Evolutionary conservation across 139 green algal species (phyloP).

Genomic region (Chlorella sp.): DNA sequence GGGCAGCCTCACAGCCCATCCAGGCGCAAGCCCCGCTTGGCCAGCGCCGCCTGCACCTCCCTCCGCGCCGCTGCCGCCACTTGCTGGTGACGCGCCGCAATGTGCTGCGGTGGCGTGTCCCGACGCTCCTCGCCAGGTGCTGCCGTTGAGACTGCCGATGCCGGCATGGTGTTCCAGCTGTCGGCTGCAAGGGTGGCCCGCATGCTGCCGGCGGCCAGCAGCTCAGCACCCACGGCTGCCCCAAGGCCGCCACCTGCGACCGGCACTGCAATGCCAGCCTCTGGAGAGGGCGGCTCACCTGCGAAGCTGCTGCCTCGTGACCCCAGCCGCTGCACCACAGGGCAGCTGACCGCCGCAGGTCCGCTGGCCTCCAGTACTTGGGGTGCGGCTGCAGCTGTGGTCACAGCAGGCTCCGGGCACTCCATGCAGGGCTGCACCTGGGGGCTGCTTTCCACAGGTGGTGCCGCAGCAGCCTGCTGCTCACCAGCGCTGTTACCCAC

Average conservation of each 20-base stretch:
- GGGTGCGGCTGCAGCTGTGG: no score
- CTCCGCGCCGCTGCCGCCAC: neutral
- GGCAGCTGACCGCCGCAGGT: neutral
- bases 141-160: neutral
- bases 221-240: neutral
- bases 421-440: no score
- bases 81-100: conserved; percentile 13
- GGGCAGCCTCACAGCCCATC: no score
- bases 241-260: neutral
- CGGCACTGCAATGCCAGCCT: conserved; percentile 20
- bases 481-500: no score
- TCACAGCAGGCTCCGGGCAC: no score
- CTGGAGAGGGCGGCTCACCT: neutral
- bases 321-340: neutral
- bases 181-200: neutral
- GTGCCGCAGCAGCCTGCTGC: no score
- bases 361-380: no score
- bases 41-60: conserved; percentile 6
- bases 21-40: neutral
- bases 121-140: neutral
- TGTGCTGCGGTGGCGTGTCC: conserved; percentile 19
- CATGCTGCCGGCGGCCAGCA: neutral
- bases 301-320: neutral
- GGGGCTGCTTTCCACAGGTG: no score
- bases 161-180: neutral